Conservation (phyloP, 352 stramenopile species). For the Phytophthora ramorum region DNA sequence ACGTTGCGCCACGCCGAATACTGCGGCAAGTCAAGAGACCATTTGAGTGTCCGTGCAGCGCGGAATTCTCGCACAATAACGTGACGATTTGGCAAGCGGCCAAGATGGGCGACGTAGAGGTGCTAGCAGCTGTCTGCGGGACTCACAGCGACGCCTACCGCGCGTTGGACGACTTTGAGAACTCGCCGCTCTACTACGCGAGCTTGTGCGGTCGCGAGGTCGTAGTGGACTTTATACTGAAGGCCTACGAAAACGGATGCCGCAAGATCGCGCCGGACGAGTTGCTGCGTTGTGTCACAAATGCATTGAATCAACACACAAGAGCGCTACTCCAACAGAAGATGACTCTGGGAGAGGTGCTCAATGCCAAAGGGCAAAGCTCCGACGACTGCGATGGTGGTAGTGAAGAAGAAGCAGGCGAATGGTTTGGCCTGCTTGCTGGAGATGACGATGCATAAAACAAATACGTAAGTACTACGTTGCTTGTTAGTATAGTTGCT, state of each 20-base stretch:
- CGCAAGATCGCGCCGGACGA: constrained; percentile 30
- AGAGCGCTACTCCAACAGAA: constrained; percentile 40
- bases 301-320: constrained; percentile 34
- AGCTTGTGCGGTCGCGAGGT: constrained; percentile 39
- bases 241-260: constrained; percentile 20
- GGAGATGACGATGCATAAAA: constrained; percentile 24
- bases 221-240: constrained; percentile 37
- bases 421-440: constrained; percentile 31
- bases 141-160: constrained; percentile 26
- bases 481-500: too few species aligned
- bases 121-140: constrained; percentile 32
- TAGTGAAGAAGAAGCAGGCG: constrained; percentile 11
- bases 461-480: background rate
- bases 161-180: constrained; percentile 39
- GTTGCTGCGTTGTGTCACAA: constrained; percentile 44
- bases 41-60: constrained; percentile 2
- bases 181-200: constrained; percentile 47
- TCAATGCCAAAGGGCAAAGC: constrained; percentile 19
- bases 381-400: background rate
- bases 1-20: constrained; percentile 32
- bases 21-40: constrained; percentile 33
- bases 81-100: constrained; percentile 49
- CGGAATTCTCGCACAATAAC: constrained; percentile 20
- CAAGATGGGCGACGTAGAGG: constrained; percentile 31
- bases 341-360: constrained; percentile 35